Evolutionary conservation across 768 basidiomycete genomes (phyloP).

Genomic region (Pisolithus microcarpus): DNA sequence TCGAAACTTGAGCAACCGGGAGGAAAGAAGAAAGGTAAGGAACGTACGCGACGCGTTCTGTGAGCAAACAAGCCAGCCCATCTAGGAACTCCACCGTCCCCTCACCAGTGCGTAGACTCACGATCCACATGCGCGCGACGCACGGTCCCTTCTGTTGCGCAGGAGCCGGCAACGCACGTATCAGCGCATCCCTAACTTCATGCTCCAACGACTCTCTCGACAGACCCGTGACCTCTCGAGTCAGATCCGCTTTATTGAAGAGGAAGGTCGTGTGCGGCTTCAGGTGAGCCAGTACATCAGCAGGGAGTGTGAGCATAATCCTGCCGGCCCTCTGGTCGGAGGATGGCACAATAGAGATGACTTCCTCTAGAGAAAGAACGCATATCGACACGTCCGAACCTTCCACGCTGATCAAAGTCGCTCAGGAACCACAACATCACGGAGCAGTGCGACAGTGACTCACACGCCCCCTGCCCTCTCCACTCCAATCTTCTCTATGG

Average conservation of each 20-base stretch:
- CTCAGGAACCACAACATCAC: background rate
- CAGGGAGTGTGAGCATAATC: slow-evolving; percentile 32
- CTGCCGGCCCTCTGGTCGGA: background rate
- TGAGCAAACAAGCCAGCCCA: slow-evolving; percentile 46
- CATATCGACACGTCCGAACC: slow-evolving; percentile 71
- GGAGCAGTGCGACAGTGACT: slow-evolving; percentile 20
- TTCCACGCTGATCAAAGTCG: slow-evolving; percentile 41
- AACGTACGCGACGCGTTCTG: slow-evolving; percentile 20
- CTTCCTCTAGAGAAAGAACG: slow-evolving; percentile 63
- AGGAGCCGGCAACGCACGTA: slow-evolving; percentile 8
- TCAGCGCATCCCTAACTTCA: slow-evolving; percentile 14
- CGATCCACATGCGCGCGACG: slow-evolving; percentile 40
- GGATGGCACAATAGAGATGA: slow-evolving; percentile 9
- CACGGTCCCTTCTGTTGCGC: background rate
- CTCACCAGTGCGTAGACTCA: slow-evolving; percentile 53
- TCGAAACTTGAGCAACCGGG: background rate
- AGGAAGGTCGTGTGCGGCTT: slow-evolving; percentile 57
- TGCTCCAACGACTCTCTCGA: background rate
- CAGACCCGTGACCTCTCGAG: slow-evolving; percentile 11
- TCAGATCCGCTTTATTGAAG: slow-evolving; percentile 73
- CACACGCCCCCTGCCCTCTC: slow-evolving; percentile 65
- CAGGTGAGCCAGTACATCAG: slow-evolving; percentile 43
- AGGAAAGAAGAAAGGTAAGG: background rate
- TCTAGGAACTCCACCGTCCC: slow-evolving; percentile 55
- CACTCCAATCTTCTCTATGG: slow-evolving; percentile 78